Conservation (phyloP, 441 rosid genomes). For the Euphorbia schlechtendalii region DNA sequence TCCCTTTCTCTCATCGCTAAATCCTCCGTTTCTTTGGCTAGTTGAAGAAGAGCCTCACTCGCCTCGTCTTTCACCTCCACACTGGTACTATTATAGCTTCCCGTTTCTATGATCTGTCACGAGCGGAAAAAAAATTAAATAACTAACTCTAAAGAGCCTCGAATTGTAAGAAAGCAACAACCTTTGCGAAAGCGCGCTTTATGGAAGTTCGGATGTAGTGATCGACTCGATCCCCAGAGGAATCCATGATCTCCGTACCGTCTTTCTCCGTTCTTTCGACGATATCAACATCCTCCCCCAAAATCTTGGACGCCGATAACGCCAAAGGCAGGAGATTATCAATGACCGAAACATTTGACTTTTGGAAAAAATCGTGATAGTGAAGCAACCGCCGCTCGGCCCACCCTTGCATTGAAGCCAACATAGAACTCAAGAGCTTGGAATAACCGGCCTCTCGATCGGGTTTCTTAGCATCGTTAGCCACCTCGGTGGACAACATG, state of each 20-base stretch:
- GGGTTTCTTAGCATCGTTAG: slow-evolving; percentile 58
- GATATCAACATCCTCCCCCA: slow-evolving; percentile 64
- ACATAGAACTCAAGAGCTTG: slow-evolving; percentile 47
- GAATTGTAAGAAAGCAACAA: slow-evolving; percentile 19
- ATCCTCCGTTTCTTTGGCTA: slow-evolving; percentile 78
- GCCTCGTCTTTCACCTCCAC: slow-evolving; percentile 47
- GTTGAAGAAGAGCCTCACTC: slow-evolving; percentile 43
- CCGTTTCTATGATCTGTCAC: slow-evolving; percentile 52
- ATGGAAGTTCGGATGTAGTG: slow-evolving; percentile 69
- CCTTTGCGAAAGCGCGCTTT: slow-evolving; percentile 66
- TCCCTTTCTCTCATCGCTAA: slow-evolving; percentile 70
- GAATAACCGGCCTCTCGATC: slow-evolving; percentile 63
- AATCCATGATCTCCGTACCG: slow-evolving; percentile 39
- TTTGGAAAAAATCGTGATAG: slow-evolving; percentile 71
- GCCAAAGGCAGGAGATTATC: slow-evolving; percentile 73
- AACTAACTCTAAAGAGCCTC: too few relatives aligned
- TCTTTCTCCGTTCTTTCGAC: slow-evolving; percentile 41
- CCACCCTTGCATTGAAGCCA: slow-evolving; percentile 79
- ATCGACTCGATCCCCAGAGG: slow-evolving; percentile 54
- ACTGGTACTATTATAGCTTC: slow-evolving; percentile 36
- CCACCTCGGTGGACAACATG: slow-evolving; percentile 68
- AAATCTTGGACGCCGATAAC: slow-evolving; percentile 56
- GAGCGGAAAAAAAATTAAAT: neutral
- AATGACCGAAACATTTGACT: slow-evolving; percentile 47
- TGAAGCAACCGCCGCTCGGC: slow-evolving; percentile 66